Conservation (phyloP, 331 rosid genomes). For the Cydonia oblonga region DNA sequence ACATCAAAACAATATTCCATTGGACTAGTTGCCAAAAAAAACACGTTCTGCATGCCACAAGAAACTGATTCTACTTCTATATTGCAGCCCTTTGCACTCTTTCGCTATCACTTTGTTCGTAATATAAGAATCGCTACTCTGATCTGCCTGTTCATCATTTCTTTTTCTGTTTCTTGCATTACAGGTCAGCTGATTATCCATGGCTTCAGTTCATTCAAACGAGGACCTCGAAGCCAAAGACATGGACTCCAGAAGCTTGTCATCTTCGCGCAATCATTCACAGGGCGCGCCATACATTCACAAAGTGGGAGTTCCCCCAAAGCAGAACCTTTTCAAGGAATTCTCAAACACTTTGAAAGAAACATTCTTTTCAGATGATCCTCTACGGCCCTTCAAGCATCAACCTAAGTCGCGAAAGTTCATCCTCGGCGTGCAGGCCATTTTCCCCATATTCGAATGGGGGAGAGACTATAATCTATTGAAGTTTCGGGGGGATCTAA, state of each 20-base stretch:
- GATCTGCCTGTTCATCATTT: conserved; percentile 4
- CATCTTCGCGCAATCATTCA: conserved; percentile 19
- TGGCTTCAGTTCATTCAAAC: conserved; percentile 33
- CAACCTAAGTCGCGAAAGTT: conserved; percentile 47
- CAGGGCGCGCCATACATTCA: conserved; percentile 26
- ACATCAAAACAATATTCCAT: not conserved
- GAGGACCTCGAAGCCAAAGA: conserved; percentile 32
- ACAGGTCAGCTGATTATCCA: conserved; percentile 26
- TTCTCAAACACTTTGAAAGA: conserved; percentile 55
- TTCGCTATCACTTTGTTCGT: not conserved
- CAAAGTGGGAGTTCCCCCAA: conserved; percentile 80
- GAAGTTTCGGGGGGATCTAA: conserved; percentile 66
- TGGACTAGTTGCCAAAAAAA: conserved; percentile 1
- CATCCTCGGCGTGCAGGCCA: conserved; percentile 55
- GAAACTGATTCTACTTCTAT: not conserved
- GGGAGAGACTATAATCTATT: conserved; percentile 50
- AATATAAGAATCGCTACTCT: not conserved
- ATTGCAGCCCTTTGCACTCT: not conserved
- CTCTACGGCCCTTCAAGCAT: conserved; percentile 75
- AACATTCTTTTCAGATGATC: conserved; percentile 88
- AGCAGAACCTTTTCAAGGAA: conserved; percentile 65
- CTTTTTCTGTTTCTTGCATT: not conserved
- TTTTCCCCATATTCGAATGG: conserved; percentile 77
- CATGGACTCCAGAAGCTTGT: conserved; percentile 23
- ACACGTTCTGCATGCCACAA: conserved; percentile 10